Conservation (phyloP, 2,329 filamentous ascomycete species). For the Hypocreales sp. region DNA sequence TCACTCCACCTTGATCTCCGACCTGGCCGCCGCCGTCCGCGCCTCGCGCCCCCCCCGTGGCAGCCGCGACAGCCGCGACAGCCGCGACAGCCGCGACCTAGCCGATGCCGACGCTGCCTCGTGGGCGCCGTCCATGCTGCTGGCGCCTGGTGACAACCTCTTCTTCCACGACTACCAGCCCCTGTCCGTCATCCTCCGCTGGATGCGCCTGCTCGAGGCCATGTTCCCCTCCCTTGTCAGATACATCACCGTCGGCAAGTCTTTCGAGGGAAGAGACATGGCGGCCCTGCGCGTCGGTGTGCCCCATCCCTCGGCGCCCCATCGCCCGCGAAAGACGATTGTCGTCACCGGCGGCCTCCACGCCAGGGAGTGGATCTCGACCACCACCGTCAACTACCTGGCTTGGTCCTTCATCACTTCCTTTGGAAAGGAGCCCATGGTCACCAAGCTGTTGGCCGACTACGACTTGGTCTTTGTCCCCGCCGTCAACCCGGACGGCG, state of each 20-base stretch:
- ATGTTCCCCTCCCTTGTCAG: constrained; percentile 76
- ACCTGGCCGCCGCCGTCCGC: constrained; percentile 63
- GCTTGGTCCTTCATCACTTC: constrained; percentile 77
- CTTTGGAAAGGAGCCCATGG: constrained; percentile 55
- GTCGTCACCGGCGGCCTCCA: constrained; percentile 78
- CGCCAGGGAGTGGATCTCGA: constrained; percentile 92
- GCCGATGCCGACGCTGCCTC: constrained; percentile 11
- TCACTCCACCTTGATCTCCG: constrained; percentile 62
- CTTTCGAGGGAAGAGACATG: constrained; percentile 78
- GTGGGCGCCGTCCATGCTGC: constrained; percentile 14
- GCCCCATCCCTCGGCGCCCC: constrained; percentile 25
- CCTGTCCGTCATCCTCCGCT: constrained; percentile 64
- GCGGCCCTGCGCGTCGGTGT: constrained; percentile 62
- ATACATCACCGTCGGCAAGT: constrained; percentile 63
- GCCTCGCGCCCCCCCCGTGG: constrained; percentile 23
- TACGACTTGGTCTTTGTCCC: constrained; percentile 86
- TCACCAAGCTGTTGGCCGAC: constrained; percentile 64
- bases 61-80: constrained; percentile 3
- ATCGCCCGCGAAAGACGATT: constrained; percentile 52
- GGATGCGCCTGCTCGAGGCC: constrained; percentile 80
- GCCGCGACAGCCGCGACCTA: no score
- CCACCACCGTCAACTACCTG: constrained; percentile 78
- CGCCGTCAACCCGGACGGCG: constrained; percentile 83
- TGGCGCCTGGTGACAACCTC: constrained; percentile 43
- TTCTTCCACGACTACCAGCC: constrained; percentile 94